phyloP scores from a whole-genome alignment of 805 yeast genomes.

The Nakazawaea ambrosiae region DNA sequence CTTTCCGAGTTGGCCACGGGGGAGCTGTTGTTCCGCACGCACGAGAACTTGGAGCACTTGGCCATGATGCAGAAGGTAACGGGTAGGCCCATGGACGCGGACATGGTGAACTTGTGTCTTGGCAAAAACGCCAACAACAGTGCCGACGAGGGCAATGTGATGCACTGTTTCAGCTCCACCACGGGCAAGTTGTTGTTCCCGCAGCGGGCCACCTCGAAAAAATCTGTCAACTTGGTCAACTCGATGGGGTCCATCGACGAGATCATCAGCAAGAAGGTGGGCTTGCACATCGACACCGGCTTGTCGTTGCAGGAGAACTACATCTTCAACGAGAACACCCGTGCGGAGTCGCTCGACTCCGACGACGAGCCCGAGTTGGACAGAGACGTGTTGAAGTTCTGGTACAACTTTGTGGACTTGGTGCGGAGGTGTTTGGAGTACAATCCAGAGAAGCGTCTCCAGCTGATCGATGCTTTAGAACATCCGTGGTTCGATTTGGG shows the following conservation, averaged over 20 bases:
- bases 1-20: constrained; percentile 89
- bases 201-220: constrained; percentile 24
- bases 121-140: constrained; percentile 12
- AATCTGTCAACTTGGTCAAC: constrained; percentile 30
- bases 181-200: constrained; percentile 29
- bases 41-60: constrained; percentile 88
- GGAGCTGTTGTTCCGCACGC: constrained; percentile 90
- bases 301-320: constrained; percentile 18
- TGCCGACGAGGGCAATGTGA: constrained; percentile 16
- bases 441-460: constrained; percentile 43
- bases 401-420: constrained; percentile 67
- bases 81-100: constrained; percentile 41
- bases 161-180: constrained; percentile 22
- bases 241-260: constrained; percentile 20
- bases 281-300: constrained; percentile 19
- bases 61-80: constrained; percentile 88
- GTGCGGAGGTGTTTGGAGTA: constrained; percentile 41
- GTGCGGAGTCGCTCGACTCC: constrained; percentile 4
- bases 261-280: constrained; percentile 23
- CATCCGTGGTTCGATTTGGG: constrained; percentile 75
- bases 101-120: constrained; percentile 26
- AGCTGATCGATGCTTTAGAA: constrained; percentile 46
- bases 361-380: constrained; percentile 20
- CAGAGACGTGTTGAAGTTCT: constrained; percentile 64
- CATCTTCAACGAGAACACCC: constrained; percentile 9